These are phyloP conservation scores for Boletus patriciae DNA, from an alignment of 768 basidiomycete species.

Conservation along the genomic window DNA sequence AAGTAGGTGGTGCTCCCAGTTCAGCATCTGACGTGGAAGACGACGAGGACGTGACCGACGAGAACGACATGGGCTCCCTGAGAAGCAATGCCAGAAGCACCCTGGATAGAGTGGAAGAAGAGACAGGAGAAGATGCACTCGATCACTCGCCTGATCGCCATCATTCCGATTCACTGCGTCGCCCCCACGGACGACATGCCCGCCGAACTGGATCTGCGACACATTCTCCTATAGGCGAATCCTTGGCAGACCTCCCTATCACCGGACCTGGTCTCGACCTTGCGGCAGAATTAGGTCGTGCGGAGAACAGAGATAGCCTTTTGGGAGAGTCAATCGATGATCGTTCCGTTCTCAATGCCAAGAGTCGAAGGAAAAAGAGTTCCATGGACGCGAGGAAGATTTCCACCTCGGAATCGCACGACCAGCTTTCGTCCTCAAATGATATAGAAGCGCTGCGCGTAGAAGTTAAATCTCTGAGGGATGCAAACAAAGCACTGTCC, in stretches of 20 bases:
- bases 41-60: conserved; percentile 35
- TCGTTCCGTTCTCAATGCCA: conserved; percentile 43
- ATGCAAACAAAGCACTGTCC: conserved; percentile 94
- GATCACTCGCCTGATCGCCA: conserved; percentile 39
- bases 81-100: conserved; percentile 56
- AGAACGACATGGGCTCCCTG: conserved; percentile 54
- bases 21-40: conserved; percentile 41
- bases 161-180: conserved; percentile 42
- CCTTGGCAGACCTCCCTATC: conserved; percentile 82
- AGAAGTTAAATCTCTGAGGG: conserved; percentile 91
- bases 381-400: conserved; percentile 33
- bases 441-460: conserved; percentile 75
- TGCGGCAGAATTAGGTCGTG: conserved; percentile 88
- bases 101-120: conserved; percentile 65
- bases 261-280: conserved; percentile 88
- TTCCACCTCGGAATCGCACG: conserved; percentile 41
- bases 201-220: conserved; percentile 57
- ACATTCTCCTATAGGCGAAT: conserved; percentile 66
- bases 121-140: conserved; percentile 41
- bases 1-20: conserved; percentile 53
- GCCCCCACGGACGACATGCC: conserved; percentile 43
- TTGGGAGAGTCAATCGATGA: conserved; percentile 56
- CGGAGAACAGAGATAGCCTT: conserved; percentile 83
- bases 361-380: conserved; percentile 45
- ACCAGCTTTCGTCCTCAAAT: conserved; percentile 43